These are phyloP conservation scores for Cladosporium sp. DNA, from an alignment of 2,329 filamentous ascomycete species.

Conservation along the genomic window DNA sequence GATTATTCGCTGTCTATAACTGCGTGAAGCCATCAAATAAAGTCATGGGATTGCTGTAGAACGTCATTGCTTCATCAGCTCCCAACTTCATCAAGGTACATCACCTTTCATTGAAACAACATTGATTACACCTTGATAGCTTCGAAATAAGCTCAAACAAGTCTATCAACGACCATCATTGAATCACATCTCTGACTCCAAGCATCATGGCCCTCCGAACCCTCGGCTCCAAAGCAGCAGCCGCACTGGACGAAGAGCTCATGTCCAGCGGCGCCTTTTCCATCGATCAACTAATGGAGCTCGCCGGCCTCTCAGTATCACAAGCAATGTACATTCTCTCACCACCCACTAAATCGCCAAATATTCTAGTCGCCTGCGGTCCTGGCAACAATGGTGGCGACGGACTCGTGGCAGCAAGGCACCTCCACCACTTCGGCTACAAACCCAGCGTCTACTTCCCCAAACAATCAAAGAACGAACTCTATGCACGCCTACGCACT, in stretches of 20 bases:
- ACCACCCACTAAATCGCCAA: constrained; percentile 63
- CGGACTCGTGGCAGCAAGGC: constrained; percentile 87
- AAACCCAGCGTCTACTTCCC: constrained; percentile 86
- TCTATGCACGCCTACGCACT: constrained; percentile 80
- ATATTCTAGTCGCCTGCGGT: constrained; percentile 84
- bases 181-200: background rate
- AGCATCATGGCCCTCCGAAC: constrained; percentile 45
- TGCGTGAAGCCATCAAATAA: background rate
- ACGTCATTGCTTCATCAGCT: constrained; percentile 13
- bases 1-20: background rate
- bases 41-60: background rate
- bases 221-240: constrained; percentile 79
- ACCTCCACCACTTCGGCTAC: constrained; percentile 90
- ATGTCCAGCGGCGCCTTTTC: constrained; percentile 88
- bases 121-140: no score
- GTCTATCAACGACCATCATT: background rate
- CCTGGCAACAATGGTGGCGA: constrained; percentile 80
- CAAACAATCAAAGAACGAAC: constrained; percentile 82
- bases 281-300: constrained; percentile 94
- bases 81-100: background rate
- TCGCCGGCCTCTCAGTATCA: constrained; percentile 87
- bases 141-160: no score
- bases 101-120: background rate
- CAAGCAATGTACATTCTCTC: constrained; percentile 87
- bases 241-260: constrained; percentile 84